phyloP scores from a whole-genome alignment of 768 basidiomycete species.

The Boletus tylopilopsis region DNA sequence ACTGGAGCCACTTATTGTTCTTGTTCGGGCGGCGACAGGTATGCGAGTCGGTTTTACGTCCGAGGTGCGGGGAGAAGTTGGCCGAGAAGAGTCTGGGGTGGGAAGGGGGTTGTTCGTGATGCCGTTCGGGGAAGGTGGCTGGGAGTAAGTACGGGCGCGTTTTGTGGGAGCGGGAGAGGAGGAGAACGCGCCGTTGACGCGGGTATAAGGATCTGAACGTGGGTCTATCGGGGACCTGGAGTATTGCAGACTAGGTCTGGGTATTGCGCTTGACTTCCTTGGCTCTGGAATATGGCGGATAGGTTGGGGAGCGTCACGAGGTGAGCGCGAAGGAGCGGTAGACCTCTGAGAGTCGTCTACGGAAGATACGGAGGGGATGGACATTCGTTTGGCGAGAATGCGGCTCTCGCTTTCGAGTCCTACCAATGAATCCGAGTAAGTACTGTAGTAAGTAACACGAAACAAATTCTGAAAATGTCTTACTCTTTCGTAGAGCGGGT shows the following conservation, averaged over 20 bases:
- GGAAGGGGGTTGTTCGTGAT: conserved; percentile 29
- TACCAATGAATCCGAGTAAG: conserved; percentile 26
- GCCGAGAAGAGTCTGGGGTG: conserved; percentile 37
- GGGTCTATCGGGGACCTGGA: conserved; percentile 29
- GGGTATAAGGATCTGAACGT: conserved; percentile 19
- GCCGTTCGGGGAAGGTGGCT: conserved; percentile 38
- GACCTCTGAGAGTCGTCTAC: conserved; percentile 39
- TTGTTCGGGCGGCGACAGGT: conserved; percentile 39
- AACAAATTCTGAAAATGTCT: conserved; percentile 16
- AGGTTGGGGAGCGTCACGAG: conserved; percentile 15
- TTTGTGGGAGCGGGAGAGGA: conserved; percentile 35
- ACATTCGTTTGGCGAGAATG: conserved; percentile 72
- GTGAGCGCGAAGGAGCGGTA: conserved; percentile 16
- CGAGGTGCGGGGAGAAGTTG: conserved; percentile 42
- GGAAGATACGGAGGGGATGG: conserved; percentile 64
- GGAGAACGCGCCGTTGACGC: conserved; percentile 28
- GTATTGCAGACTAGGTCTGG: conserved; percentile 42
- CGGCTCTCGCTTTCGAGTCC: conserved; percentile 80
- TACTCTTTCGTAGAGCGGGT: conserved; percentile 76
- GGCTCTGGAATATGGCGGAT: conserved; percentile 29
- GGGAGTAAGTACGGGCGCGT: conserved; percentile 64
- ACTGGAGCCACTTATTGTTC: conserved; percentile 42
- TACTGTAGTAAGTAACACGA: too few relatives aligned
- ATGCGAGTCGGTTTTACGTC: conserved; percentile 46
- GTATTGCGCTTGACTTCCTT: conserved; percentile 41